A percentile compares a stretch with the other conserved stretches of the same genome.
phyloP scores from a whole-genome alignment of 805 yeast genomes.

The Candida endomychidarum region DNA sequence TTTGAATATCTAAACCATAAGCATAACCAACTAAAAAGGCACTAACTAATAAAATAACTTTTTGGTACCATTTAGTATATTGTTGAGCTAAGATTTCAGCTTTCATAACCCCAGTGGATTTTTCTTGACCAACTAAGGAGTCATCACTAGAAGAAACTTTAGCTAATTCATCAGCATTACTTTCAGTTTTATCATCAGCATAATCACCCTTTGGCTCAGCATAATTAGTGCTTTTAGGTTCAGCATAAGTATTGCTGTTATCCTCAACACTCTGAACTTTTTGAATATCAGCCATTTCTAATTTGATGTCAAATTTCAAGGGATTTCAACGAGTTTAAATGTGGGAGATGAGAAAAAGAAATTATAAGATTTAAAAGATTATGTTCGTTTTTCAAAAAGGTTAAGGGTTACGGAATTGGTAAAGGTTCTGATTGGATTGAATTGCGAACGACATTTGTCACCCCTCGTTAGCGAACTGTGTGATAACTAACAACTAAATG shows the following conservation, averaged over 20 bases:
- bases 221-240: no score
- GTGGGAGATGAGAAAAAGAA: constrained; percentile 2
- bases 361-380: constrained; percentile 3
- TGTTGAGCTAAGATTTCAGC: constrained; percentile 55
- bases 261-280: no score
- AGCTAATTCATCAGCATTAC: background rate
- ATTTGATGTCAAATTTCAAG: background rate
- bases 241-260: no score
- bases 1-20: constrained; percentile 56
- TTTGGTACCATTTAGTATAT: constrained; percentile 31
- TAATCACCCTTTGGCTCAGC: no score
- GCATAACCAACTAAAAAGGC: constrained; percentile 57
- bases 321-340: constrained; percentile 1
- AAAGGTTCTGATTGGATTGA: constrained; percentile 4
- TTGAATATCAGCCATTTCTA: constrained; percentile 4
- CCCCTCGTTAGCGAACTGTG: no score
- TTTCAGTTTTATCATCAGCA: no score
- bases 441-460: background rate
- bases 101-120: constrained; percentile 54
- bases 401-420: background rate
- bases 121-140: constrained; percentile 13
- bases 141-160: constrained; percentile 5
- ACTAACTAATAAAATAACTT: constrained; percentile 45
- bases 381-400: constrained; percentile 1
- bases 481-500: no score